Evolutionary conservation across 73 alveolate species (phyloP).

Genomic region (Breviolum minutum): DNA sequence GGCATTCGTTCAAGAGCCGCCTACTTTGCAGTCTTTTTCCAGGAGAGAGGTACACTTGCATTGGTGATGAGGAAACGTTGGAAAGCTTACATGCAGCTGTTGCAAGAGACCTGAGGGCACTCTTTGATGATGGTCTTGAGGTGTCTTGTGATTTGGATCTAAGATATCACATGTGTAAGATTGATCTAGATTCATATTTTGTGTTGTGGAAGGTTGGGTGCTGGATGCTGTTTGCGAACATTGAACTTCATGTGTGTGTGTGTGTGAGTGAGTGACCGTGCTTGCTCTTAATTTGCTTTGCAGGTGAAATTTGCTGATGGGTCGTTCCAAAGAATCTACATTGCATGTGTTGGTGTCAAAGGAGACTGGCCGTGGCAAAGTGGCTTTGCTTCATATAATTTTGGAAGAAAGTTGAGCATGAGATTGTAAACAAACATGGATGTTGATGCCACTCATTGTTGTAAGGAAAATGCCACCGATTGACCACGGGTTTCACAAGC

Average conservation of each 20-base stretch:
- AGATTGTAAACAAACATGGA: background rate
- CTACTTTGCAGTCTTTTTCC: background rate
- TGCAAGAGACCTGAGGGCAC: background rate
- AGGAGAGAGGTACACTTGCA: background rate
- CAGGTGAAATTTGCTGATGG: background rate
- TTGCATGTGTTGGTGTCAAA: background rate
- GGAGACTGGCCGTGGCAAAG: slow-evolving; percentile 22
- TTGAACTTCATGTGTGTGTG: background rate
- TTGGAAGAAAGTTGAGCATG: background rate
- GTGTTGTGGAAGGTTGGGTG: background rate
- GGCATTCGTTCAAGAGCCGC: background rate
- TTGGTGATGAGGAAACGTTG: background rate
- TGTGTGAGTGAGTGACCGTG: background rate
- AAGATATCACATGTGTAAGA: background rate
- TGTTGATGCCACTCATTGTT: background rate
- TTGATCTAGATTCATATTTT: background rate
- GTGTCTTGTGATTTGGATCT: background rate
- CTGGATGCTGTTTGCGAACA: too few species aligned
- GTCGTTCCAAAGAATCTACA: background rate
- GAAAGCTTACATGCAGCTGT: background rate
- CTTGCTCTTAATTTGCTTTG: background rate
- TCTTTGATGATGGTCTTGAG: background rate
- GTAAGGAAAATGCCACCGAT: background rate
- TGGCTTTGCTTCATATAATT: background rate
- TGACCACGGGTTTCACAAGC: background rate